Conservation (phyloP, 495 filamentous ascomycete genomes). For the Neurospora discreta region DNA sequence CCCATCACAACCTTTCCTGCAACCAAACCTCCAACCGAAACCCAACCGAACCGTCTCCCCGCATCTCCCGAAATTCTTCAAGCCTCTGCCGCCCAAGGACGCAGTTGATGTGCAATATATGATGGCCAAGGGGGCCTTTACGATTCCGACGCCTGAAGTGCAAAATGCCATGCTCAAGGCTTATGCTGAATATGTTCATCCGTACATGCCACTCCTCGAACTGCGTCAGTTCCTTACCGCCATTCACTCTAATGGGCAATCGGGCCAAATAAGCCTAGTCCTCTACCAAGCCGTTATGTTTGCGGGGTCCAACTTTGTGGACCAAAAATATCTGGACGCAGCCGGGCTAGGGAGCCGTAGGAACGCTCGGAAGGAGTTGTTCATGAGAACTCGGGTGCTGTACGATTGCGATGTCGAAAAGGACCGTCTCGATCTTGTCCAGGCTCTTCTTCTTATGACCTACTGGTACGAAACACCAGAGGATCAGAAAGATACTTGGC, state of each 20-base stretch:
- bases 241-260: conserved; percentile 52
- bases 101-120: conserved; percentile 63
- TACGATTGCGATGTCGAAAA: conserved; percentile 84
- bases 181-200: conserved; percentile 76
- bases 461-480: conserved; percentile 88
- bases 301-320: conserved; percentile 65
- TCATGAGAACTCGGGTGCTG: conserved; percentile 66
- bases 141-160: conserved; percentile 51
- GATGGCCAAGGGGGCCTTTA: conserved; percentile 61
- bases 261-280: conserved; percentile 61
- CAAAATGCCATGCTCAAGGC: conserved; percentile 64
- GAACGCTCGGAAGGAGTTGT: conserved; percentile 66
- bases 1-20: not conserved
- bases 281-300: conserved; percentile 80
- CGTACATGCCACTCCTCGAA: conserved; percentile 82
- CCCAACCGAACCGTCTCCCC: conserved; percentile 14
- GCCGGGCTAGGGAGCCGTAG: conserved; percentile 62
- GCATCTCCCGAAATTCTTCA: conserved; percentile 57
- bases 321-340: conserved; percentile 53
- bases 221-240: conserved; percentile 59
- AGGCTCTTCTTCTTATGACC: conserved; percentile 74
- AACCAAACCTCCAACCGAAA: not conserved
- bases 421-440: conserved; percentile 71
- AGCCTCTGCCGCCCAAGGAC: conserved; percentile 56
- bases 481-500: conserved; percentile 84